phyloP scores from a whole-genome alignment of 805 yeast genomes.

The Candida xyloterini region DNA sequence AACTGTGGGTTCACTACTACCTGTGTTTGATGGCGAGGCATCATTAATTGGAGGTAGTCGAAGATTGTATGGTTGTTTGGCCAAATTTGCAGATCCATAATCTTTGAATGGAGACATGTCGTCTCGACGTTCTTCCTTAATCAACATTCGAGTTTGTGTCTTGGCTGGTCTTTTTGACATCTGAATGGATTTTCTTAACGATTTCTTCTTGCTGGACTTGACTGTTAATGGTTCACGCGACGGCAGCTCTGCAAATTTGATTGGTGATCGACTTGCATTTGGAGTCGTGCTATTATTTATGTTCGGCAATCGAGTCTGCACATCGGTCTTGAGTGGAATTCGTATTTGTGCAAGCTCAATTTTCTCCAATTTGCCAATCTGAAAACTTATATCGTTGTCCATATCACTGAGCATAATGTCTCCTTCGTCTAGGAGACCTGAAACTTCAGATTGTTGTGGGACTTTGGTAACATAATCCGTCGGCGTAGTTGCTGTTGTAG shows the following conservation, averaged over 20 bases:
- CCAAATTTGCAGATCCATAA: constrained; percentile 2
- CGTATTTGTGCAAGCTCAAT: constrained; percentile 29
- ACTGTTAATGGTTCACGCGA: constrained; percentile 31
- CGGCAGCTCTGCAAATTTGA: constrained; percentile 34
- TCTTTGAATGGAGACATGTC: constrained; percentile 26
- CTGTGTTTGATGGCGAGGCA: constrained; percentile 16
- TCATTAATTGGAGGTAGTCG: constrained; percentile 24
- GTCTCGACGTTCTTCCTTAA: constrained; percentile 5
- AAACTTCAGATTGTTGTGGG: constrained; percentile 3
- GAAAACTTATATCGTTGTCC: constrained; percentile 26
- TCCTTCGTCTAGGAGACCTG: constrained; percentile 15
- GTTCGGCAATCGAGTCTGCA: constrained; percentile 13
- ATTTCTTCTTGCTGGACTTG: constrained; percentile 27
- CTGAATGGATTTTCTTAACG: constrained; percentile 21
- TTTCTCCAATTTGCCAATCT: constrained; percentile 29
- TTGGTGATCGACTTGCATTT: constrained; percentile 26
- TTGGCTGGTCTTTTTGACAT: constrained; percentile 2
- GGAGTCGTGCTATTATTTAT: constrained; percentile 24
- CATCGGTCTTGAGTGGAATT: constrained; percentile 22
- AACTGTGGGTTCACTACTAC: constrained; percentile 31
- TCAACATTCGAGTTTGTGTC: neutral
- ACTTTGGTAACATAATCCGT: constrained; percentile 4
- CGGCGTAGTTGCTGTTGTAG: constrained; percentile 6
- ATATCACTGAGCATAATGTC: constrained; percentile 21
- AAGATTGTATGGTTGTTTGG: constrained; percentile 15